Conservation (phyloP, 148 eudicot species). For the Mesembryanthemum crystallinum region DNA sequence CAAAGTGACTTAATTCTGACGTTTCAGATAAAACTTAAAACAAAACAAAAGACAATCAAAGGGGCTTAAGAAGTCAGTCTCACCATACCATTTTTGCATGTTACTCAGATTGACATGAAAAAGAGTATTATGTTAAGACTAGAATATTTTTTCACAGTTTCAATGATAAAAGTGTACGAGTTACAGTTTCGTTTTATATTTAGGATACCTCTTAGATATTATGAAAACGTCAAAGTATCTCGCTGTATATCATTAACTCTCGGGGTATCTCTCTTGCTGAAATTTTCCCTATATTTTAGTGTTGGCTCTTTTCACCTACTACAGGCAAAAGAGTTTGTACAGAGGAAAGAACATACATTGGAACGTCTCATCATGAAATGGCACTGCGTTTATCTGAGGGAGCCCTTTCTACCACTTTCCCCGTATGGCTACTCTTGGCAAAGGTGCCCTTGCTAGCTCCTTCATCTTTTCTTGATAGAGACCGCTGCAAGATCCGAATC, state of each 20-base stretch:
- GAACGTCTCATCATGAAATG: background rate
- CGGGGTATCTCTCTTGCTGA: background rate
- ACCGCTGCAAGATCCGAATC: constrained; percentile 72
- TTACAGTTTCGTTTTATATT: too few relatives aligned
- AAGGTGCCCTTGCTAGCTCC: constrained; percentile 18
- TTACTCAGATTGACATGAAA: too few relatives aligned
- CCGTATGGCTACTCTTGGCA: constrained; percentile 27
- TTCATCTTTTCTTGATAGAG: constrained; percentile 33
- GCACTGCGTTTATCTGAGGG: constrained; percentile 59
- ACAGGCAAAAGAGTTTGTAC: background rate
- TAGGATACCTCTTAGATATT: too few relatives aligned
- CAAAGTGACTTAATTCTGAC: too few relatives aligned
- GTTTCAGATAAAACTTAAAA: too few relatives aligned
- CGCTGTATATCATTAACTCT: background rate
- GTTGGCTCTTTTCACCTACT: background rate
- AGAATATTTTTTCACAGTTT: too few relatives aligned
- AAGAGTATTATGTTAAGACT: too few relatives aligned
- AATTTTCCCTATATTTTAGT: background rate
- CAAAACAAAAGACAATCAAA: too few relatives aligned
- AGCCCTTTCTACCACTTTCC: constrained; percentile 33
- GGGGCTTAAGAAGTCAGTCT: too few relatives aligned
- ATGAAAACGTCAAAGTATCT: background rate
- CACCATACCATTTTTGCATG: too few relatives aligned
- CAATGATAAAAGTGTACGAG: too few relatives aligned
- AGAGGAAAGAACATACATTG: background rate